Percentiles rank a stretch among this genome's conserved stretches.
Conservation (phyloP, 148 eudicot genomes). For the Oxyria digyna region DNA sequence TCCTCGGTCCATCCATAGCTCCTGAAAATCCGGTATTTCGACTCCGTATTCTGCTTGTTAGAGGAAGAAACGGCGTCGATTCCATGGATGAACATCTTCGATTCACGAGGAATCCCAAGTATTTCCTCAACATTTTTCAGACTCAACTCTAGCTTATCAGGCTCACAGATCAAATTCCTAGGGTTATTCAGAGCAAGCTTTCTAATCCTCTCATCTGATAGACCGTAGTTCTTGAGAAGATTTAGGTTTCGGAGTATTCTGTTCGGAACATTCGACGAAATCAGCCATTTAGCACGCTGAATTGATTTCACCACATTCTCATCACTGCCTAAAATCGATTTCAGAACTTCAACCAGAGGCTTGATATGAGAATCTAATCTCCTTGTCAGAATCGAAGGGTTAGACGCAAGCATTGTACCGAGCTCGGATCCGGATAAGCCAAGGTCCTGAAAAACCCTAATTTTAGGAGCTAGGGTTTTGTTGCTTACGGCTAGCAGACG, state of each 20-base stretch:
- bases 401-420: background rate
- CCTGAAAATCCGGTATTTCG: constrained; percentile 10
- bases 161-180: constrained; percentile 5
- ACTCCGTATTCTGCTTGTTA: constrained; percentile 5
- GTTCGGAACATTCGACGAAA: constrained; percentile 8
- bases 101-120: constrained; percentile 15
- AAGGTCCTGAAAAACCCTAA: constrained; percentile 13
- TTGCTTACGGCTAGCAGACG: background rate
- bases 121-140: constrained; percentile 12
- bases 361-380: background rate
- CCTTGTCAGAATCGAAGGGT: constrained; percentile 7
- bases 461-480: constrained; percentile 22
- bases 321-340: constrained; percentile 7
- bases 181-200: constrained; percentile 12
- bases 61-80: constrained; percentile 14
- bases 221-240: constrained; percentile 11
- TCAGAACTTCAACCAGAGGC: background rate
- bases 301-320: constrained; percentile 8
- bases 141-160: constrained; percentile 7
- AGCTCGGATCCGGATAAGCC: constrained; percentile 14
- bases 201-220: constrained; percentile 12
- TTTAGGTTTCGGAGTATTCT: constrained; percentile 11
- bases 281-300: constrained; percentile 8
- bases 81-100: constrained; percentile 8
- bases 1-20: constrained; percentile 20